phyloP scores from a whole-genome alignment of 1,284 basidiomycete species.

The Hemileia vastatrix region DNA sequence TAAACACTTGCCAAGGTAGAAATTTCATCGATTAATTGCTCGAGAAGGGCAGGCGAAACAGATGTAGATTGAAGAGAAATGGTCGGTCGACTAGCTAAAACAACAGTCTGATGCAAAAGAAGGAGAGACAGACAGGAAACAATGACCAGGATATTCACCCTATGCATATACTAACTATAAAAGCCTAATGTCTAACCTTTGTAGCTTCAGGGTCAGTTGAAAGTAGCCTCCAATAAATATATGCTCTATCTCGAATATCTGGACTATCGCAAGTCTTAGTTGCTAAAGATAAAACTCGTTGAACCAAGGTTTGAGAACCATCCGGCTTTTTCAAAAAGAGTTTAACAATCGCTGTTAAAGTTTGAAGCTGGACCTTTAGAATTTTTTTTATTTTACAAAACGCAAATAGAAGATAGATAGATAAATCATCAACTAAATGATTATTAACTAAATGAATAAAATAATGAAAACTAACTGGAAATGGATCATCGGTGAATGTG shows the following conservation, averaged over 20 bases:
- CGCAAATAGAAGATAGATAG: not conserved
- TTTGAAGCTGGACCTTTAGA: slow-evolving; percentile 77
- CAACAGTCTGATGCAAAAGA: slow-evolving; percentile 61
- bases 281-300: slow-evolving; percentile 90
- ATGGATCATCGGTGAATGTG: slow-evolving; percentile 81
- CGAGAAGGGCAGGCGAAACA: slow-evolving; percentile 77
- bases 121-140: no score
- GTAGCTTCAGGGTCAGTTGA: slow-evolving; percentile 86
- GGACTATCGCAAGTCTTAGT: slow-evolving; percentile 97
- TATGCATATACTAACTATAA: no score
- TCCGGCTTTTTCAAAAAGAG: slow-evolving; percentile 92
- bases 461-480: slow-evolving; percentile 55
- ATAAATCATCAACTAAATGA: not conserved
- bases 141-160: no score
- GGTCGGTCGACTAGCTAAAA: slow-evolving; percentile 79
- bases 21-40: slow-evolving; percentile 81
- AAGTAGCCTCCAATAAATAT: slow-evolving; percentile 98
- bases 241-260: slow-evolving; percentile 89
- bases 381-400: not conserved
- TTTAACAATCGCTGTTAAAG: slow-evolving; percentile 91
- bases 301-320: slow-evolving; percentile 77
- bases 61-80: slow-evolving; percentile 86
- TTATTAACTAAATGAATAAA: not conserved
- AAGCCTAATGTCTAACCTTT: slow-evolving; percentile 50
- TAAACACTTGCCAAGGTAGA: slow-evolving; percentile 15